phyloP scores from a whole-genome alignment of 2,329 filamentous ascomycete species.

The Cercospora berteroae region DNA sequence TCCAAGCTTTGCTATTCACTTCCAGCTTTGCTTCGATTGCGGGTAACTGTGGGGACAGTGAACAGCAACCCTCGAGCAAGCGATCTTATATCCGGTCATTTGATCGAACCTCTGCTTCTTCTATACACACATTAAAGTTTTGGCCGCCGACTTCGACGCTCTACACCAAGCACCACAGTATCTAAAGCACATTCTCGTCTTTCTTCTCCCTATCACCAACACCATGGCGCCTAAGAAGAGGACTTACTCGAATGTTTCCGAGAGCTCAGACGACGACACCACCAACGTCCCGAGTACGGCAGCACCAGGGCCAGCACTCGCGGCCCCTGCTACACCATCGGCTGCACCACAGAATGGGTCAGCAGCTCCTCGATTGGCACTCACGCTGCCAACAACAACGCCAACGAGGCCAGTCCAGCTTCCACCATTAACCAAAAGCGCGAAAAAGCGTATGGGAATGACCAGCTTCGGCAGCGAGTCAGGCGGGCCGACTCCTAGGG shows the following conservation, averaged over 20 bases:
- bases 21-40: not conserved
- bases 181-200: not conserved
- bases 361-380: not conserved
- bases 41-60: not conserved
- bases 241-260: not conserved
- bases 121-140: not conserved
- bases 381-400: not conserved
- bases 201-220: not conserved
- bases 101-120: not conserved
- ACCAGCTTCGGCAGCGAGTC: not conserved
- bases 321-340: not conserved
- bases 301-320: not conserved
- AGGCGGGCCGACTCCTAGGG: not conserved
- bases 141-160: not conserved
- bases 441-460: not conserved
- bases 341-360: not conserved
- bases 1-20: not conserved
- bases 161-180: not conserved
- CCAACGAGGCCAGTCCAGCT: not conserved
- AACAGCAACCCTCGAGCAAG: not conserved
- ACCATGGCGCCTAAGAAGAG: not conserved
- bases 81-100: not conserved
- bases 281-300: not conserved
- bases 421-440: not conserved
- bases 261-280: not conserved